Base-by-base conservation (phyloP, 1,284 basidiomycete genomes). In the Nidula niveotomentosa region DNA sequence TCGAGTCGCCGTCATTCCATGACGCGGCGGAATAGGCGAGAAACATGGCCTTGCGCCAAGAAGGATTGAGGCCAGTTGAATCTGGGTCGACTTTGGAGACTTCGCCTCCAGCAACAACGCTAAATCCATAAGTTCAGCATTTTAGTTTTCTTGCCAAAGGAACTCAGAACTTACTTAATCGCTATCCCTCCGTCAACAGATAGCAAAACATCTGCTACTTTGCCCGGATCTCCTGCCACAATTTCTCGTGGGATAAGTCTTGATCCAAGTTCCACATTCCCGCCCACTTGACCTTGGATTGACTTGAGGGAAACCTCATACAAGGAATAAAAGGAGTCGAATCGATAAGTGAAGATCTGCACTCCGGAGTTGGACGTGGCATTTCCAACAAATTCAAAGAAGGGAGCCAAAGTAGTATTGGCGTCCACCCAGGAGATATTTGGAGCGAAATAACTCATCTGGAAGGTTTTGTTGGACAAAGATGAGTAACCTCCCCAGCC, bases 21-120 rank as follows among this genome's bases (percentile, higher is more conserved):
- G 9, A 35, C 6, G 49, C 48, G 4, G 53, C 62, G 13, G 64
- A 56, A 8, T 62, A 39, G 8, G 64, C 54, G 49, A 74, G 65
- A 6, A 67, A 61, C 23, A 78, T 44, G 2, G 74, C 70, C 8
- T 69, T 64, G 4, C 78, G 66, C 77, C 77, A 79, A 3, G 69
- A 71, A 5, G 77, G 77, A 57, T 77, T 74, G 17, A 79, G 53
- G 9, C 75, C 76, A 8, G 67, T 68, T 2, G 73, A 72, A 44
- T 69, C 65, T 0, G 75, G 69, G 48, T 71, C 62, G 1, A 67
- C 60, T 18, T 65, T 58, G 9, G 69, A 66, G 7, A 77, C 76
- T 18, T 62, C 72, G 2, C 77, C 76, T 1, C 77, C 75, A 8
- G 65, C 70, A 8, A 77, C 58, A 8, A 69, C 62, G 47, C 76